Evolutionary conservation across 768 basidiomycete species (phyloP), one percentile per base, ranked within the genome.

Genomic region (Tephrocybe sp.): DNA sequence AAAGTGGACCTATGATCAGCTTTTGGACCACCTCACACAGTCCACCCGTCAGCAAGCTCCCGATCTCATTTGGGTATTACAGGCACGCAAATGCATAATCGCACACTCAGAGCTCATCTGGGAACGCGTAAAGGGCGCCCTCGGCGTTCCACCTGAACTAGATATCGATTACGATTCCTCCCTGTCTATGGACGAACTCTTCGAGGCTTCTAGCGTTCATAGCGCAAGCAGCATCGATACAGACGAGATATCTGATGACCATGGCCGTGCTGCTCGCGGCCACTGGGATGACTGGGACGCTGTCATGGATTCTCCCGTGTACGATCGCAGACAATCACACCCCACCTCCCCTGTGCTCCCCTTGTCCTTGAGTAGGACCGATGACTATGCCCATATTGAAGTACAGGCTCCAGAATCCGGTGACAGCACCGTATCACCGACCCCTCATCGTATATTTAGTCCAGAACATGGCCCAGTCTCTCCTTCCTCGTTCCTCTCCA

Each of bases 111-210:
- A 94, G 60, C 80, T 92, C 33, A 84, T 94, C 47, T 97, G 93
- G 93, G 91, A 94, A 64, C 80, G 91, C 49, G 72, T 94, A 60
- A 94, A 93, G 59, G 86, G 83, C 24, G 91, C 89, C 0, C 72
- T 97, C 1, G 93, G 93, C 4, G 85, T 93, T 4, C 92, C 93
- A 9, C 86, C 85, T 0, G 91, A 94, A 59, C 72, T 94, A 18
- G 86, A 91, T 56, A 67, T 82, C 25, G 84, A 87, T 38, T 77
- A 75, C 22, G 67, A 71, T 12, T 42, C 38, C 11, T 53, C 53
- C 6, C 15, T 53, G 3, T 9, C 9, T 31, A 61, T 62, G 7
- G 8, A 4, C 10, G 57, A 61, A 18, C 18, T 38, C 24, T 45
- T 62, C 23, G 33, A 34, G 5, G 11, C 33, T 15, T 61, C 55